Percentiles rank a stretch among this genome's conserved stretches.
Evolutionary conservation across 73 alveolate species (phyloP).

Genomic region (Paramecium biaurelia): DNA sequence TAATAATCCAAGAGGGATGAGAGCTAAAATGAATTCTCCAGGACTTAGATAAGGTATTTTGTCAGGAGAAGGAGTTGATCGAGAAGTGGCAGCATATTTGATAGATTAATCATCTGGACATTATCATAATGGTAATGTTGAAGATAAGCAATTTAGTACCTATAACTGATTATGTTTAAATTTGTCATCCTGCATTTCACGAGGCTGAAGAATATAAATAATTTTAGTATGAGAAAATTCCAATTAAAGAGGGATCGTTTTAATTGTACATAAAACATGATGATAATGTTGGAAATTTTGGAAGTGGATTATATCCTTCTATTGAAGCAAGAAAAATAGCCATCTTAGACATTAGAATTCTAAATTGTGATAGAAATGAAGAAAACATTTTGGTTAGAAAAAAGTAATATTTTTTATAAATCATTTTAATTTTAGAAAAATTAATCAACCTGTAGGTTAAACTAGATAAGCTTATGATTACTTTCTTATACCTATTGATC

Average conservation of each 20-base stretch:
- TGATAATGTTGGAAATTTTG: conserved; percentile 89
- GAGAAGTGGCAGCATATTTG: conserved; percentile 97
- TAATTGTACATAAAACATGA: conserved; percentile 83
- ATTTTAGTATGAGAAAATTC: conserved; percentile 70
- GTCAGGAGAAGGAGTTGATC: conserved; percentile 95
- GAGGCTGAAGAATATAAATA: conserved; percentile 62
- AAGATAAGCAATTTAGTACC: conserved; percentile 79
- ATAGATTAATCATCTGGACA: conserved; percentile 77
- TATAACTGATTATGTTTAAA: conserved; percentile 94
- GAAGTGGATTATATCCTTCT: conserved; percentile 81
- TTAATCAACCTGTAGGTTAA: conserved; percentile 31
- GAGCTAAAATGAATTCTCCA: conserved; percentile 82
- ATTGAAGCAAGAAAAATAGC: conserved; percentile 95
- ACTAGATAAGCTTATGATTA: conserved; percentile 66
- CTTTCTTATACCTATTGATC: conserved; percentile 95
- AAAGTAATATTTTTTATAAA: conserved; percentile 51
- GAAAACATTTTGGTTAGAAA: conserved; percentile 90
- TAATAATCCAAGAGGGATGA: conserved; percentile 94
- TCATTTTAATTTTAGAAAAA: neutral
- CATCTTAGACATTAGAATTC: conserved; percentile 91
- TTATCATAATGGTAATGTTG: conserved; percentile 61
- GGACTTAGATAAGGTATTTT: conserved; percentile 89
- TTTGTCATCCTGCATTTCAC: conserved; percentile 88
- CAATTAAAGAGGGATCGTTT: conserved; percentile 89
- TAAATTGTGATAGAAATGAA: conserved; percentile 96